Conservation (phyloP, 2,329 filamentous ascomycete species). For the Chaetomiaceae sp. region DNA sequence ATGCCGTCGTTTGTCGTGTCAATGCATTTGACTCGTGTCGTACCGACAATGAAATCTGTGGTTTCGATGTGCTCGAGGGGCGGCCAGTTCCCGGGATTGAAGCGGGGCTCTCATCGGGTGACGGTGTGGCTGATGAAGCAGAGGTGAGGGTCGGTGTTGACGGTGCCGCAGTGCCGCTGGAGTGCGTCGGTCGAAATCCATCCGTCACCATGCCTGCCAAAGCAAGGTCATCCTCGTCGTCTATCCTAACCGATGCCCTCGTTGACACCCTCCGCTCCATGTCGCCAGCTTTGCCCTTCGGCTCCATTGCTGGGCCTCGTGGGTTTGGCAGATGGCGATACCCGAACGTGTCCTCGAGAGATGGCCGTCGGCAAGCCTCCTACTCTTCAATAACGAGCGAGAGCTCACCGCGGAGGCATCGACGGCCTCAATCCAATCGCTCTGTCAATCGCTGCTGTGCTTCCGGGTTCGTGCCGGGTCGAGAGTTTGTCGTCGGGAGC, state of each 20-base stretch:
- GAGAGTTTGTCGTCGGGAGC: background rate
- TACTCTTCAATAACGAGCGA: constrained; percentile 20
- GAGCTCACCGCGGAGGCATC: constrained; percentile 19
- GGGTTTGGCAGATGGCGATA: background rate
- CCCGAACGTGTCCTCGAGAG: background rate
- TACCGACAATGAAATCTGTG: constrained; percentile 45
- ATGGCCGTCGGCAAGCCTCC: constrained; percentile 16
- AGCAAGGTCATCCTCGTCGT: constrained; percentile 48
- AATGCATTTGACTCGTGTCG: constrained; percentile 29
- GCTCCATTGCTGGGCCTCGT: constrained; percentile 37
- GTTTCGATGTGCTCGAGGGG: constrained; percentile 52
- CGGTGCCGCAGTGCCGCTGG: constrained; percentile 11
- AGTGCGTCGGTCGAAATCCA: constrained; percentile 43
- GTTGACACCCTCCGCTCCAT: constrained; percentile 42
- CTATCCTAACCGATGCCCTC: constrained; percentile 39
- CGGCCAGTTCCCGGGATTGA: constrained; percentile 37
- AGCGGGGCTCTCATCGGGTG: constrained; percentile 17
- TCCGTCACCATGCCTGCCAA: constrained; percentile 49
- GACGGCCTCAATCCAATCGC: background rate
- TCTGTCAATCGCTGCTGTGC: background rate
- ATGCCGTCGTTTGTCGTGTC: constrained; percentile 32
- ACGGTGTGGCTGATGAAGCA: constrained; percentile 22
- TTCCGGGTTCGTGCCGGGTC: background rate
- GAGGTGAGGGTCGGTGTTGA: constrained; percentile 26
- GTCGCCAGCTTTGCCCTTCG: constrained; percentile 36